Base-by-base conservation (phyloP, 1,139 yeast species). In the Meyerozyma guilliermondii region DNA sequence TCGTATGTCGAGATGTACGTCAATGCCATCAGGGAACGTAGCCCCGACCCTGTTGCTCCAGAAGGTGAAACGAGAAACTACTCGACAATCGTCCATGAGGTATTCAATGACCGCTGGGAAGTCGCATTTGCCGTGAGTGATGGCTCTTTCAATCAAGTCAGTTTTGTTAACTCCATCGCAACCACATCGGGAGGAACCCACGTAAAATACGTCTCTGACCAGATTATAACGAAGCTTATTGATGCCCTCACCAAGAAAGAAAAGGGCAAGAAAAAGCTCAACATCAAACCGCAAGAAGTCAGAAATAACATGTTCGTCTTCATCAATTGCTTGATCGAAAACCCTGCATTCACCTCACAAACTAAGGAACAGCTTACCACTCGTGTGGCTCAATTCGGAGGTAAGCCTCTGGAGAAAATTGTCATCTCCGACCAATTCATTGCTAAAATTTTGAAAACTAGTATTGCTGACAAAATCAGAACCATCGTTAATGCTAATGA, bases 171-270 rank as follows among this genome's bases (percentile, higher is more conserved):
- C 60, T 89, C 97, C 4, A 94, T 94, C 58, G 98, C 98, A 0
- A 94, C 99, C 0, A 92, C 98, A 0, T 71, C 91, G 1, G 99
- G 98, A 47, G 99, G 99, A 52, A 87, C 98, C 0, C 99, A 94
- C 62, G 95, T 91, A 34, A 88, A 84, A 53, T 82, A 84, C 59
- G 77, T 91, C 37, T 74, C 94, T 4, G 97, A 92, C 61, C 89
- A 91, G 65, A 78, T 94, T 44, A 84, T 87, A 23, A 78, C 74
- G 45, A 88, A 87, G 59, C 58, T 72, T 43, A 60, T 68, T 30
- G 84, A 88, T 31, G 68, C 82, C 26, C 87, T 87, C 18, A 68
- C 75, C 29, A 77, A 89, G 55, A 87, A 82, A 58, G 89, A 86
- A 65, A 85, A 81, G 59, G 80, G 80, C 46, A 87, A 86, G 58